A percentile compares a stretch with the other conserved stretches of the same genome.
phyloP scores from a whole-genome alignment of 2,329 filamentous ascomycete species.

The Microascus cirrosus region DNA sequence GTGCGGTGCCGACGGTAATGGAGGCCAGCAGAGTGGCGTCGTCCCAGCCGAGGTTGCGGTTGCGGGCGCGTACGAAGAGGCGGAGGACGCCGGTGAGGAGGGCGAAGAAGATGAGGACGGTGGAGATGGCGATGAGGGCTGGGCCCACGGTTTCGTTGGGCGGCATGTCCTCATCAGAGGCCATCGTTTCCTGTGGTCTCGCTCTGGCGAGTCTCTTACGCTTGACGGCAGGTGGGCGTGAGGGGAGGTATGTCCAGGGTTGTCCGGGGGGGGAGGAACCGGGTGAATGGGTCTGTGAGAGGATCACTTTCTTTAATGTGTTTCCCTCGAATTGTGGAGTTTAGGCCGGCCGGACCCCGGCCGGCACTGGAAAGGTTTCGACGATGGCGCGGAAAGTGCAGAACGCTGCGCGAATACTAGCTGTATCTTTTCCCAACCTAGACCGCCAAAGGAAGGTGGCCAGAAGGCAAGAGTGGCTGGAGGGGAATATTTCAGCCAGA shows the following conservation, averaged over 20 bases:
- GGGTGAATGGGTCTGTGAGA: no score
- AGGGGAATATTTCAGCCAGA: no score
- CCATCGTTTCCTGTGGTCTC: not conserved
- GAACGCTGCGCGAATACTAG: no score
- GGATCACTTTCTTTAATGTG: no score
- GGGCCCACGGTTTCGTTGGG: slow-evolving; percentile 21
- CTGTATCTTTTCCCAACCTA: no score
- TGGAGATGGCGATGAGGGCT: slow-evolving; percentile 18
- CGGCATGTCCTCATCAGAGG: slow-evolving; percentile 14
- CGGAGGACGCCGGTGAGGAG: slow-evolving; percentile 19
- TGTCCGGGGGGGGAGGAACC: no score
- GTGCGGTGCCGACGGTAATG: slow-evolving; percentile 16
- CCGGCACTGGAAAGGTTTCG: not conserved
- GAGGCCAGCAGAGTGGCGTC: slow-evolving; percentile 22
- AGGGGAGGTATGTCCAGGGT: not conserved
- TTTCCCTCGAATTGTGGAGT: no score
- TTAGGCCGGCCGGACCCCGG: no score
- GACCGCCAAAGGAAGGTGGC: no score
- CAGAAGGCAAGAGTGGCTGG: no score
- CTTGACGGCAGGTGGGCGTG: not conserved
- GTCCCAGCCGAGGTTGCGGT: slow-evolving; percentile 22
- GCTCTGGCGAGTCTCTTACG: not conserved
- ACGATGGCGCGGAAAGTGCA: no score
- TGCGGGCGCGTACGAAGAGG: slow-evolving; percentile 16
- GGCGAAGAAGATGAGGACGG: slow-evolving; percentile 18